phyloP scores from a whole-genome alignment of 768 basidiomycete species.

The Dentipellis fragilis region DNA sequence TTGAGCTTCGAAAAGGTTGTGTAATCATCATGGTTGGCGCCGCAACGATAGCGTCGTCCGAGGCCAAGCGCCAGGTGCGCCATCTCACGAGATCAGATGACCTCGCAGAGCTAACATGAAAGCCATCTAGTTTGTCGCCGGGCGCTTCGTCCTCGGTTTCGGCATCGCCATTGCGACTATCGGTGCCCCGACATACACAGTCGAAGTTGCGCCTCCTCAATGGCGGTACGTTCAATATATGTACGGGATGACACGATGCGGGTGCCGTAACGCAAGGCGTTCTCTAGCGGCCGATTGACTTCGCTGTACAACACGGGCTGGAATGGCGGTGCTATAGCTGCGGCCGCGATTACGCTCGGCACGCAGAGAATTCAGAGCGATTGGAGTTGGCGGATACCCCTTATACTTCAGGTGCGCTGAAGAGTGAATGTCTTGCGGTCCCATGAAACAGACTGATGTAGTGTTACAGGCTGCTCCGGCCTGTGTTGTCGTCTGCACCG shows the following conservation, averaged over 20 bases:
- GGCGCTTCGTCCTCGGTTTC: conserved; percentile 1
- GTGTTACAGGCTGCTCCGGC: not conserved
- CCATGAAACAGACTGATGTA: too few species aligned
- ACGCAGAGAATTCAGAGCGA: not conserved
- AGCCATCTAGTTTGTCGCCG: not conserved
- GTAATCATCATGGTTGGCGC: not conserved
- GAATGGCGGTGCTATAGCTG: not conserved
- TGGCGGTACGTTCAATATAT: not conserved
- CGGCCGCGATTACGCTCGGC: conserved; percentile 1
- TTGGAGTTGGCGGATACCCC: conserved; percentile 4
- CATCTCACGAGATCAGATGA: too few species aligned
- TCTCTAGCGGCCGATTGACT: not conserved
- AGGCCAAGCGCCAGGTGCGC: not conserved
- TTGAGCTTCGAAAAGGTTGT: not conserved
- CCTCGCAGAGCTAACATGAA: too few species aligned
- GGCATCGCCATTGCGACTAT: conserved; percentile 2
- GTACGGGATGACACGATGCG: not conserved
- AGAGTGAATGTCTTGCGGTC: too few species aligned
- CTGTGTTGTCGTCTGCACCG: not conserved
- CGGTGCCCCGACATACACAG: not conserved
- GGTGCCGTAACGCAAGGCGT: not conserved
- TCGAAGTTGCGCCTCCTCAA: conserved; percentile 1
- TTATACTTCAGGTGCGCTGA: not conserved
- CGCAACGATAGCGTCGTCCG: conserved; percentile 1
- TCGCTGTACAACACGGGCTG: conserved; percentile 1